Evolutionary conservation across 257 asterid species (phyloP).

Genomic region (Fraxinus excelsior): DNA sequence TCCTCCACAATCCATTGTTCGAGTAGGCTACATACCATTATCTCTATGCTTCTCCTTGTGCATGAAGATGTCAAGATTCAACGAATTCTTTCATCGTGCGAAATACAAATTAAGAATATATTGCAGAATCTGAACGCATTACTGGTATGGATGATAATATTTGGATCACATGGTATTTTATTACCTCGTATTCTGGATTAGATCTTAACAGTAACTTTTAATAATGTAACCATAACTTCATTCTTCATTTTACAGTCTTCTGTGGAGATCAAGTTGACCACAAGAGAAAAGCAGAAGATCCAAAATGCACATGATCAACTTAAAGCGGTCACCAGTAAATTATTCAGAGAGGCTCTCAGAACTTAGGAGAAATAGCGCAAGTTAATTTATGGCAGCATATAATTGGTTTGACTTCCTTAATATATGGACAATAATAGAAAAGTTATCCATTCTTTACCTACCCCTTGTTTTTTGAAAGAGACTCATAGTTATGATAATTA

Average conservation of each 20-base stretch:
- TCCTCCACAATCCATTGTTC: conserved; percentile 31
- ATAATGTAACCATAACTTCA: conserved; percentile 3
- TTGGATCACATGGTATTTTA: neutral
- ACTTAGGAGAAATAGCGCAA: conserved; percentile 25
- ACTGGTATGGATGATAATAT: conserved; percentile 46
- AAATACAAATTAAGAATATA: conserved; percentile 33
- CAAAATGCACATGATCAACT: conserved; percentile 48
- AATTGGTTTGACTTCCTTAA: neutral
- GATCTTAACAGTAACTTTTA: neutral
- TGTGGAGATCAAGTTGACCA: conserved; percentile 42
- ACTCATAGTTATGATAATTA: too few relatives aligned
- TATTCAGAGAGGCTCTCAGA: conserved; percentile 18
- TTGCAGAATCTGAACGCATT: conserved; percentile 37
- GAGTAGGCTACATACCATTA: conserved; percentile 34
- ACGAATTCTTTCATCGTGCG: conserved; percentile 46
- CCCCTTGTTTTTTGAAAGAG: too few relatives aligned
- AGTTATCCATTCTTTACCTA: neutral
- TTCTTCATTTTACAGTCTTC: conserved; percentile 46
- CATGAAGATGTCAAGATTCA: conserved; percentile 53
- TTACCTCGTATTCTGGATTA: neutral
- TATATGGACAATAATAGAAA: neutral
- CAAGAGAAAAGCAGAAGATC: conserved; percentile 61
- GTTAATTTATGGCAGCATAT: neutral
- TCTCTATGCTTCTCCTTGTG: conserved; percentile 50
- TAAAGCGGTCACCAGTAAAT: conserved; percentile 31